Evolutionary conservation across 2,329 filamentous ascomycete genomes (phyloP).

Genomic region (Aphanocladium album): DNA sequence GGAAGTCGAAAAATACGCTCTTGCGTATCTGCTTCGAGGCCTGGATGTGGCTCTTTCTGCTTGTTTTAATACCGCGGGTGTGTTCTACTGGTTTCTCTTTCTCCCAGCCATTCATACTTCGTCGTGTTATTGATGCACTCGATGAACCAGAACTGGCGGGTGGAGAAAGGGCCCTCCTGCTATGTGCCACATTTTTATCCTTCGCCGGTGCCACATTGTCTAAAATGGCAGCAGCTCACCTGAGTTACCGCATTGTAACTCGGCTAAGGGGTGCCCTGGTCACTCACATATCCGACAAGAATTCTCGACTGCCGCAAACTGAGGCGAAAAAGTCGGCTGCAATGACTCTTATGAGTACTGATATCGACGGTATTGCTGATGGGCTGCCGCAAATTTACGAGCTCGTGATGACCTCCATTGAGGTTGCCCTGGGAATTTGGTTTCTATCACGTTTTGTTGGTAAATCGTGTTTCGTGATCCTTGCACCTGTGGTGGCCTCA

Average conservation of each 20-base stretch:
- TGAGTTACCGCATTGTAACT: constrained; percentile 22
- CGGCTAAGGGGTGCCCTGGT: constrained; percentile 28
- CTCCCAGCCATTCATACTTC: background rate
- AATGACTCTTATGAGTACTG: constrained; percentile 8
- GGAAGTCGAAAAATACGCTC: background rate
- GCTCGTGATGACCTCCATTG: background rate
- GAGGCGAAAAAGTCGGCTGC: constrained; percentile 23
- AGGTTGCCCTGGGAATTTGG: background rate
- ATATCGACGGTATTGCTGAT: background rate
- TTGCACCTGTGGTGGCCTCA: background rate
- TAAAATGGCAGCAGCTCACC: background rate
- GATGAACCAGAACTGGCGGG: background rate
- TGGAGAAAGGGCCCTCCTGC: background rate
- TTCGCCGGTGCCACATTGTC: background rate
- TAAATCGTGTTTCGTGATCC: background rate
- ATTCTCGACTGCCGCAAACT: constrained; percentile 25
- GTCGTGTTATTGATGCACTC: background rate
- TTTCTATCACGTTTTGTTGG: background rate
- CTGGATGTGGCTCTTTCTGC: background rate
- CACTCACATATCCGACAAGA: constrained; percentile 45
- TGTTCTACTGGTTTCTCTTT: background rate
- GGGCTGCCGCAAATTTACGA: background rate
- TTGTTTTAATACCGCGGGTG: background rate
- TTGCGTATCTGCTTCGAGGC: background rate
- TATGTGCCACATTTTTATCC: background rate